Conservation (phyloP, 352 stramenopile genomes). For the Stramenopiles sp. region DNA sequence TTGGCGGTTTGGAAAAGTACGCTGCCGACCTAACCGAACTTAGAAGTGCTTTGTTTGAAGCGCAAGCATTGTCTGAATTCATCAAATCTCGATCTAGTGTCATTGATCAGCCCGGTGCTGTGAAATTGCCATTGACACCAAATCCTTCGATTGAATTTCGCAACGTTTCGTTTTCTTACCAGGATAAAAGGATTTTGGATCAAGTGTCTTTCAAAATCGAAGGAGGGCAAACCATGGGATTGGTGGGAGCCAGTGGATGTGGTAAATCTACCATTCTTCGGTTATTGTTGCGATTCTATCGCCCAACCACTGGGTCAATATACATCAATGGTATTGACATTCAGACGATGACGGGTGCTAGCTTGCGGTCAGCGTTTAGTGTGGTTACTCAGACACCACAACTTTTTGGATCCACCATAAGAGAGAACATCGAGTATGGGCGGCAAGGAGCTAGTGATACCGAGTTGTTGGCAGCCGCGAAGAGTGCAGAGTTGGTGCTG, state of each 20-base stretch:
- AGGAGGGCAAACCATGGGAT: conserved; percentile 59
- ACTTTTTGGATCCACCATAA: conserved; percentile 4
- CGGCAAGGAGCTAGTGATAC: not conserved
- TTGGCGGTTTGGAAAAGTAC: conserved; percentile 17
- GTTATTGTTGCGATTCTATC: conserved; percentile 68
- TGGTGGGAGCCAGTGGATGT: conserved; percentile 69
- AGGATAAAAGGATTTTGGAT: conserved; percentile 5
- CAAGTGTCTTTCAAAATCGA: conserved; percentile 39
- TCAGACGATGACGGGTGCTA: conserved; percentile 14
- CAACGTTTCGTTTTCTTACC: conserved; percentile 6
- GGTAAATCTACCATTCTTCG: conserved; percentile 79
- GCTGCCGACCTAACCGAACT: conserved; percentile 14
- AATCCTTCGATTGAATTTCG: conserved; percentile 10
- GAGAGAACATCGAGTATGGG: conserved; percentile 2
- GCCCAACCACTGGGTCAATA: conserved; percentile 6
- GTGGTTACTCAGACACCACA: conserved; percentile 18
- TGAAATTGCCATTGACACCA: conserved; percentile 11
- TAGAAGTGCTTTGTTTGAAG: conserved; percentile 13
- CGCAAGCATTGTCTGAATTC: conserved; percentile 17
- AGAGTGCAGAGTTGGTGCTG: conserved; percentile 3
- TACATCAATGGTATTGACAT: conserved; percentile 13
- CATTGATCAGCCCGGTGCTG: conserved; percentile 13
- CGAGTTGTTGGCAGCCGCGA: not conserved
- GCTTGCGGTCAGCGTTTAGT: conserved; percentile 14
- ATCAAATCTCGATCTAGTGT: conserved; percentile 12